These are phyloP conservation scores for Entomortierella beljakovae DNA, from an alignment of 192 early-diverging fungal genomes.

Conservation along the genomic window DNA sequence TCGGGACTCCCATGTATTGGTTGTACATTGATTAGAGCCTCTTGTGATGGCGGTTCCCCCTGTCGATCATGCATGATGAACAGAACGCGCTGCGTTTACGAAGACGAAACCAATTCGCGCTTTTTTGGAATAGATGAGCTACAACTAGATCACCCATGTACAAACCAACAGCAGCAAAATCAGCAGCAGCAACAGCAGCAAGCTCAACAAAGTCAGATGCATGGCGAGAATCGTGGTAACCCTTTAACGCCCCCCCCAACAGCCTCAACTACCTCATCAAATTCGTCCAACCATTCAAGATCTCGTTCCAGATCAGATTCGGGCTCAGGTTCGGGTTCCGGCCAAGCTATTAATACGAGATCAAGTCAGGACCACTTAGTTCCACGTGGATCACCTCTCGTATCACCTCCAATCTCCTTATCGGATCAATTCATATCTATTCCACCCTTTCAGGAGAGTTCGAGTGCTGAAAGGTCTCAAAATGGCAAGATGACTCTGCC, in stretches of 20 bases:
- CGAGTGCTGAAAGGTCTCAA: slow-evolving; percentile 1
- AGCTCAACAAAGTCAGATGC: slow-evolving; percentile 1
- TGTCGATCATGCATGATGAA: slow-evolving; percentile 25
- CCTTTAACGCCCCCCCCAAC: slow-evolving; percentile 3
- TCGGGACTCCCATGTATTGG: slow-evolving; percentile 41
- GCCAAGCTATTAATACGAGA: neutral
- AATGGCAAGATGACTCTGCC: slow-evolving; percentile 19
- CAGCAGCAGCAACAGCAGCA: slow-evolving; percentile 18
- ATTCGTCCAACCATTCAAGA: slow-evolving; percentile 13
- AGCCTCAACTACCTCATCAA: slow-evolving; percentile 1
- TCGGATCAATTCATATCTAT: slow-evolving; percentile 51
- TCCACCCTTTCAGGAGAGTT: slow-evolving; percentile 44
- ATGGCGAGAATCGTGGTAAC: slow-evolving; percentile 32
- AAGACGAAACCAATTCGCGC: slow-evolving; percentile 41
- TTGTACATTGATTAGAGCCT: slow-evolving; percentile 24
- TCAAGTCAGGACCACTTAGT: slow-evolving; percentile 12
- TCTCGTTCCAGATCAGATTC: slow-evolving; percentile 40
- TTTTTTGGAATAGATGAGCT: slow-evolving; percentile 52
- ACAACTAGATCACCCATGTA: slow-evolving; percentile 21
- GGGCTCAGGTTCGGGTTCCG: slow-evolving; percentile 23
- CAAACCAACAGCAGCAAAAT: slow-evolving; percentile 15
- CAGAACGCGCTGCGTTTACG: slow-evolving; percentile 40
- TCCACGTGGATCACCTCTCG: slow-evolving; percentile 28
- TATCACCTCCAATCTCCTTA: slow-evolving; percentile 24
- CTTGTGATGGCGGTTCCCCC: slow-evolving; percentile 48